Evolutionary conservation across 805 yeast species (phyloP).

Genomic region (Saccharomycopsis synnaedendra): DNA sequence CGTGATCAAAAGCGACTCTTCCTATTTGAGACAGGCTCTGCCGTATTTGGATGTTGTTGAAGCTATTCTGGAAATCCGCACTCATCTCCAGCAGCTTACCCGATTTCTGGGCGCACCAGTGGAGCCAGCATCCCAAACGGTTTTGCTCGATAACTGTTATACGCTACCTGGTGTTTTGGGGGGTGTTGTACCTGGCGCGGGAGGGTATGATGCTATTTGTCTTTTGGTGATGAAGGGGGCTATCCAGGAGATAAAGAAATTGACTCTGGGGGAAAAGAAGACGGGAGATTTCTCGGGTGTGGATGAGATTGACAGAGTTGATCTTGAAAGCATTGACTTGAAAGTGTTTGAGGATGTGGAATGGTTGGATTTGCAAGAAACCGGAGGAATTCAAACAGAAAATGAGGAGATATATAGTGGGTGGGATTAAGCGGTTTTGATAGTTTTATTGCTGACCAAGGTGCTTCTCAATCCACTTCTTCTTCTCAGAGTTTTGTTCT

Average conservation of each 20-base stretch:
- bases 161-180: conserved; percentile 68
- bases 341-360: conserved; percentile 34
- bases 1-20: conserved; percentile 13
- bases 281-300: background rate
- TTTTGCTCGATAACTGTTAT: conserved; percentile 47
- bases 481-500: no score
- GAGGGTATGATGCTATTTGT: conserved; percentile 91
- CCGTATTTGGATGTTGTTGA: conserved; percentile 26
- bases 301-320: conserved; percentile 13
- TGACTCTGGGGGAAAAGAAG: conserved; percentile 17
- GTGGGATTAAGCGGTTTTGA: no score
- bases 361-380: conserved; percentile 57
- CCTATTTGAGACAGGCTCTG: conserved; percentile 12
- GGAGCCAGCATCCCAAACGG: conserved; percentile 74
- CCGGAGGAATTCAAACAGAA: conserved; percentile 45
- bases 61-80: conserved; percentile 42
- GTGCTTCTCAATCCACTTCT: no score
- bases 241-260: conserved; percentile 24
- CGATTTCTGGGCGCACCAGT: conserved; percentile 66
- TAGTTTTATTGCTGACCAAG: no score
- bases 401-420: conserved; percentile 15
- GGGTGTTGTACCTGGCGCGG: conserved; percentile 99
- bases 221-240: conserved; percentile 45
- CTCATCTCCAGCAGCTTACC: conserved; percentile 49
- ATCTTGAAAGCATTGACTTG: conserved; percentile 19